Conservation (phyloP, 2,329 filamentous ascomycete genomes). For the Talaromyces piceae region DNA sequence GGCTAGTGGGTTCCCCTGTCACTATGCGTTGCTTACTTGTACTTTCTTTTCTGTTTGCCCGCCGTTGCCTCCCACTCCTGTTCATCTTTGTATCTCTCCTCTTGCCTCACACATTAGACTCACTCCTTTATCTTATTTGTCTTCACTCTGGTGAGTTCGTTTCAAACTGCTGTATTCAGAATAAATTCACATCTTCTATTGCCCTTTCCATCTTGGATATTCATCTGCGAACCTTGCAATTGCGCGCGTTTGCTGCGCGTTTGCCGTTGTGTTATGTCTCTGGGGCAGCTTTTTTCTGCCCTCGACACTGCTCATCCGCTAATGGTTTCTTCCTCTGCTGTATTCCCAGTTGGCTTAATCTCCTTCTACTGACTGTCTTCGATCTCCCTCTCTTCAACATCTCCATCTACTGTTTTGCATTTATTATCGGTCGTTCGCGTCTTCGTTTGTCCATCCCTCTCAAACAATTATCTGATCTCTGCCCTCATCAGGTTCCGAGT, state of each 20-base stretch:
- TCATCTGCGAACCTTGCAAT: no score
- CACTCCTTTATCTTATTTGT: neutral
- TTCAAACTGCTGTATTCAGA: neutral
- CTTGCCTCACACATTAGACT: neutral
- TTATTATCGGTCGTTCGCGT: no score
- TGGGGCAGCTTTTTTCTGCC: neutral
- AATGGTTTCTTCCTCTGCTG: conserved; percentile 1
- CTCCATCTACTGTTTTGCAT: no score
- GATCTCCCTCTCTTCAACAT: neutral
- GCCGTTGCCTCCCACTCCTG: neutral
- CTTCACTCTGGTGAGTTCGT: neutral
- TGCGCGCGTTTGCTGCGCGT: neutral
- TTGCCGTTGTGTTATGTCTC: neutral
- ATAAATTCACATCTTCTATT: no score
- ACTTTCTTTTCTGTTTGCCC: neutral
- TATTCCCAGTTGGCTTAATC: neutral
- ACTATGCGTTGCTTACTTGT: neutral
- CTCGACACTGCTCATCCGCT: neutral
- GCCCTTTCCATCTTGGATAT: no score
- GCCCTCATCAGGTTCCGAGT: no score
- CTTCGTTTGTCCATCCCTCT: neutral
- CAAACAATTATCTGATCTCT: no score
- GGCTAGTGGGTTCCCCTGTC: neutral
- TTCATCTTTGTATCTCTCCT: neutral
- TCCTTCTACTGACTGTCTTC: neutral